Base-by-base conservation (phyloP, 805 yeast species). In the Lipomyces anomalus region DNA sequence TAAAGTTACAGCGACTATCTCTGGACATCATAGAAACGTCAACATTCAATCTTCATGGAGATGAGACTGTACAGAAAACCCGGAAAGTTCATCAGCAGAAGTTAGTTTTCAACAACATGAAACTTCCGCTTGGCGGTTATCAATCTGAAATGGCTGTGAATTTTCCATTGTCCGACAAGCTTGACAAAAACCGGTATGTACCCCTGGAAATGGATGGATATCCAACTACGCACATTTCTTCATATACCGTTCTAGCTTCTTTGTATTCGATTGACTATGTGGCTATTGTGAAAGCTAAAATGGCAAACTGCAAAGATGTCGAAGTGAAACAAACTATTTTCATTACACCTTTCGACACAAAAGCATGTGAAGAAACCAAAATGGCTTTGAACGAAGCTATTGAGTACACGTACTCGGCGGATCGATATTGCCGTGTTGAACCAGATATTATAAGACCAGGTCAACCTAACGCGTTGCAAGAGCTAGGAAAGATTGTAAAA, bases 251-350 rank as follows among this genome's bases (percentile, higher is more conserved):
- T 21, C 34, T 57, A 13, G 50, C 69, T 3, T 47, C 67, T 4
- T 50, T 67, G 20, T 69, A 61, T 56, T 55, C 57, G 22, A 55
- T 68, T 4, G 60, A 61, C 33, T 67, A 65, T 46, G 30, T 45
- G 38, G 52, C 68, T 7, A 51, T 60, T 3, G 40, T 68, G 39
- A 60, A 61, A 46, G 69, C 67, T 6, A 57, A 66, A 30, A 57
- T 68, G 43, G 53, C 60, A 23, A 65, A 66, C 30, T 65, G 68
- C 24, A 63, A 62, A 39, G 72, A 68, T 39, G 61, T 67, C 23
- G 69, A 63, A 46, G 46, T 61, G 9, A 60, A 56, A 43, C 63
- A 60, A 40, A 58, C 62, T 4, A 55, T 68, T 26, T 58, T 64
- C 0, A 55, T 68, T 13, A 57, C 67, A 4, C 67, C 68, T 32